These are phyloP conservation scores for Paxillus rubicundulus DNA, from an alignment of 768 basidiomycete species.

Conservation along the genomic window DNA sequence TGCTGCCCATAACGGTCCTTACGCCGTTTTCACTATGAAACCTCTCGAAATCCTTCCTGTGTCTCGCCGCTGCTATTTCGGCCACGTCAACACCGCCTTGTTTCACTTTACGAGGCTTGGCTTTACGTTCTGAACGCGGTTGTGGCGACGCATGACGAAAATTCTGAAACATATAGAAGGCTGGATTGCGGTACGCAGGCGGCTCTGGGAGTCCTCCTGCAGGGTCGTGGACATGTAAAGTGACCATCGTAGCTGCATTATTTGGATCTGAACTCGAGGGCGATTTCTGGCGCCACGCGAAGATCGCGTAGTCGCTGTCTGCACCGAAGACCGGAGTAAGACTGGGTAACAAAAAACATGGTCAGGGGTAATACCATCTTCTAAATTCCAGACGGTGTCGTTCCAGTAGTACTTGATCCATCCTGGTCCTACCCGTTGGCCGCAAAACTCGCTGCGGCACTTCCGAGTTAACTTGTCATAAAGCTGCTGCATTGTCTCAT, in stretches of 20 bases:
- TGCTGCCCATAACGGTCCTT: constrained; percentile 84
- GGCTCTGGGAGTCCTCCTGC: constrained; percentile 54
- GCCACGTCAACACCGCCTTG: constrained; percentile 15
- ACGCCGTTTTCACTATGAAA: constrained; percentile 94
- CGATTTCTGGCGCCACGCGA: constrained; percentile 66
- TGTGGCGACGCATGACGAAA: constrained; percentile 28
- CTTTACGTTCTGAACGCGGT: constrained; percentile 30
- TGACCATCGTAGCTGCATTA: constrained; percentile 22
- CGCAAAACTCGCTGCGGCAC: constrained; percentile 52
- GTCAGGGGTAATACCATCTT: constrained; percentile 65
- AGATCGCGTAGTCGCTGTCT: constrained; percentile 90
- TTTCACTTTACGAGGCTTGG: constrained; percentile 41
- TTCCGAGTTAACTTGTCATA: constrained; percentile 75
- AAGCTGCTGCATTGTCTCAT: constrained; percentile 62
- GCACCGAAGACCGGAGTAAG: constrained; percentile 1
- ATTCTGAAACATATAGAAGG: constrained; percentile 62
- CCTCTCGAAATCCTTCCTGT: constrained; percentile 75
- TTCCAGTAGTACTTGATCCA: constrained; percentile 89
- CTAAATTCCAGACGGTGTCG: constrained; percentile 77
- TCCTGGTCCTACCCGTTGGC: constrained; percentile 64
- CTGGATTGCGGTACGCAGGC: constrained; percentile 64
- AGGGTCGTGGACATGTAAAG: constrained; percentile 65
- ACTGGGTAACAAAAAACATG: neutral
- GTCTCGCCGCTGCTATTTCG: constrained; percentile 53
- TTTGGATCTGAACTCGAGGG: constrained; percentile 21